Conservation (phyloP, 2,329 filamentous ascomycete genomes). For the Colletotrichum trifolii region DNA sequence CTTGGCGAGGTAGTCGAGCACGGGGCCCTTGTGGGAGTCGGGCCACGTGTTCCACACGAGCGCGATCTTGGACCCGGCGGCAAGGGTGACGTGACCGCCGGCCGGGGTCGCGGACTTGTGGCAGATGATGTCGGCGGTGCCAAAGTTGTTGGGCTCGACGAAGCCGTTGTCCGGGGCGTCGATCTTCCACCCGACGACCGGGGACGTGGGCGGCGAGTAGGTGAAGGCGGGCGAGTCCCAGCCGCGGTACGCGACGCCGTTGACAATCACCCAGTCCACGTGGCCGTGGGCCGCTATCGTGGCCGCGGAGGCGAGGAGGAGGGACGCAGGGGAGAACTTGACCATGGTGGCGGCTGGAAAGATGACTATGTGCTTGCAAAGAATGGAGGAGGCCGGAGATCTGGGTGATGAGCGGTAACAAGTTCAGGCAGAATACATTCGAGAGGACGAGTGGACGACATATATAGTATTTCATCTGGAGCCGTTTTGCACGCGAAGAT, state of each 20-base stretch:
- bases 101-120: constrained; percentile 56
- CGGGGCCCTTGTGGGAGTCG: constrained; percentile 69
- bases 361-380: neutral
- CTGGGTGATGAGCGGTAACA: constrained; percentile 20
- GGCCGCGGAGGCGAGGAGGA: constrained; percentile 39
- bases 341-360: constrained; percentile 16
- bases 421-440: constrained; percentile 31
- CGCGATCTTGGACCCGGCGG: constrained; percentile 67
- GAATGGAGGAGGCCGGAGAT: neutral
- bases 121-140: constrained; percentile 57
- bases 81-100: constrained; percentile 55
- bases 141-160: constrained; percentile 56
- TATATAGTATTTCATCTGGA: constrained; percentile 24
- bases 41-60: constrained; percentile 77
- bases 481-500: neutral
- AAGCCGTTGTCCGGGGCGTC: constrained; percentile 54
- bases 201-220: constrained; percentile 39
- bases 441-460: constrained; percentile 4
- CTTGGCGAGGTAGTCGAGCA: constrained; percentile 70
- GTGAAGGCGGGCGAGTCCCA: constrained; percentile 54
- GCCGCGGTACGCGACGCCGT: constrained; percentile 48
- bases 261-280: constrained; percentile 44
- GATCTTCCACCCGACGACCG: constrained; percentile 47
- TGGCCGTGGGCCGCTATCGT: constrained; percentile 46
- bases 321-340: constrained; percentile 23